Base-by-base conservation (phyloP, 306 rosid genomes). In the Sicyos baderoa region DNA sequence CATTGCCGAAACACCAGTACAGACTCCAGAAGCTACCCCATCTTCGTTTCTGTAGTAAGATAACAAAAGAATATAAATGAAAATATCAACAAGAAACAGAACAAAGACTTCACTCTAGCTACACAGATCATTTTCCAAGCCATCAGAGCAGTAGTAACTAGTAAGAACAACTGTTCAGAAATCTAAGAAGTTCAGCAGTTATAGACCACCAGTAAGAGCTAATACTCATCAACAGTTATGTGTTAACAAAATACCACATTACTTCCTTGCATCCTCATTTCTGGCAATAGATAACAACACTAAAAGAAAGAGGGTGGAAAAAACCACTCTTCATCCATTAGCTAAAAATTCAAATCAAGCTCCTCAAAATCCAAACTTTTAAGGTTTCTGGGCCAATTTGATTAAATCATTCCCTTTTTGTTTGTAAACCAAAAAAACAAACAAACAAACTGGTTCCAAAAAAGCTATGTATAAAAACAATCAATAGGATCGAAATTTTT, bases 11-110 rank as follows among this genome's bases (percentile, higher is more conserved):
- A 74, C 99, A 93, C 85, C 90, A 86, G 73, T 82, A 84, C n/a
- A 81, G 76, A 76, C 90, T 90, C 95, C 89, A 88, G 80, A 84
- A 90, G 76, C 99, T 83, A 74, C 94, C 90, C 97, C 99, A 93
- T 32, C 97, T 87, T 74, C 88, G 84, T 84, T 84, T 90, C 99
- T 93, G 97, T 45, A 70, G 32, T 75, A 77, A 82, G 70, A 83
- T 29, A 61, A 49, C 47, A 71, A 40, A 74, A 25, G 57, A 68
- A 58, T 45, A 40, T 77, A 7, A 78, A 25, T 70, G 35, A 70
- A 15, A 52, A 51, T 19, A 29, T 16, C 72, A n/a, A 68, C 19
- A 23, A 14, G n/a, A 27, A 68, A 48, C 47, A 29, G 47, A 27
- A 44, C 40, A 45, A 12, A 22, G 21, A 22, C 40, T 65, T 4